Conservation (phyloP, 2,329 filamentous ascomycete genomes). For the Cryphonectria parasitica region DNA sequence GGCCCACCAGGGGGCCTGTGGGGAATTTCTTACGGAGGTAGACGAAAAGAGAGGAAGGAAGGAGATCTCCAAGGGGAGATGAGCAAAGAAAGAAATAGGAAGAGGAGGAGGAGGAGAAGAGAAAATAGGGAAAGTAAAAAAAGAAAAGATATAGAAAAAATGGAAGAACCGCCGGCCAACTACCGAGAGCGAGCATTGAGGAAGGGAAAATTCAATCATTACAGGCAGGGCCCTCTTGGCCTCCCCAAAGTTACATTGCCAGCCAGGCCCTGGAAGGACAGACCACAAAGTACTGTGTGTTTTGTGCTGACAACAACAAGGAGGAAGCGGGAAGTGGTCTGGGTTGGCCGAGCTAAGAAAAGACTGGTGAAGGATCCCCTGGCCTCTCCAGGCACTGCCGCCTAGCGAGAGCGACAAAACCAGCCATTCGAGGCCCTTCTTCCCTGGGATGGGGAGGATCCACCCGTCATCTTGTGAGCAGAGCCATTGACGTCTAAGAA, state of each 20-base stretch:
- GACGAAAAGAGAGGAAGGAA: not conserved
- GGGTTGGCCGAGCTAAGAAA: slow-evolving; percentile 10
- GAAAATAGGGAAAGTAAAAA: not conserved
- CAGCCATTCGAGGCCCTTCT: not conserved
- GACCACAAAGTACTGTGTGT: not conserved
- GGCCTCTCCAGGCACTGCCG: slow-evolving; percentile 6
- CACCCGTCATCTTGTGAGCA: slow-evolving; percentile 3
- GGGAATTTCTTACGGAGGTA: not conserved
- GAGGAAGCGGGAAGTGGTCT: not conserved
- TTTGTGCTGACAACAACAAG: not conserved
- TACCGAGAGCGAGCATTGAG: not conserved
- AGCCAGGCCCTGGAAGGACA: not conserved
- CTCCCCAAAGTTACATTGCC: not conserved
- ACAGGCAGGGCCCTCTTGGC: not conserved
- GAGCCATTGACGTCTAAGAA: slow-evolving; percentile 6
- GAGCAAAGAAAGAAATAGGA: not conserved
- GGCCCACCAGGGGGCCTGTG: not conserved
- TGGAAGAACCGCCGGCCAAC: not conserved
- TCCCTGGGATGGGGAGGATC: not conserved
- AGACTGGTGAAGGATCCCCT: slow-evolving; percentile 4
- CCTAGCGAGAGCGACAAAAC: not conserved
- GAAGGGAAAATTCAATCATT: not conserved
- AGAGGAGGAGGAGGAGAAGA: too few relatives aligned
- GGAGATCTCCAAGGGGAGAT: not conserved
- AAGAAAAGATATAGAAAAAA: not conserved